Evolutionary conservation across 352 stramenopile species (phyloP).

Genomic region (Phytopythium oedochilum): DNA sequence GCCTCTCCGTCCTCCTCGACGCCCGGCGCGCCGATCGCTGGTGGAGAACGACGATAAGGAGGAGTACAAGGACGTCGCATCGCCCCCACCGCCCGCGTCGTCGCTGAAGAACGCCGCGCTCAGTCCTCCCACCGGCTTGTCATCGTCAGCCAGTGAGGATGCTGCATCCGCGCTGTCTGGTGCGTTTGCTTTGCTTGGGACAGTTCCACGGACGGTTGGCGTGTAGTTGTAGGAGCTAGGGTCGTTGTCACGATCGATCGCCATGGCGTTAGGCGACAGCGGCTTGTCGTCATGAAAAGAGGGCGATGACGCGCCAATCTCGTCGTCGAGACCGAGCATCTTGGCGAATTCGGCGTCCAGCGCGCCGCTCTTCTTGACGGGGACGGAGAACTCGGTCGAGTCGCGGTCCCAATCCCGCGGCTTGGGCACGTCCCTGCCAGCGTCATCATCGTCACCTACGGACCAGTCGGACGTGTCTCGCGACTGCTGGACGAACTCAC

Average conservation of each 20-base stretch:
- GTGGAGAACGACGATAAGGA: slow-evolving; percentile 16
- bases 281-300: neutral
- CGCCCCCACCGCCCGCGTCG: neutral
- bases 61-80: slow-evolving; percentile 10
- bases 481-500: neutral
- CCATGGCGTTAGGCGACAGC: neutral
- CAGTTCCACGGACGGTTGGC: neutral
- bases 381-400: slow-evolving; percentile 10
- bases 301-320: slow-evolving; percentile 7
- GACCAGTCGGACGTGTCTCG: slow-evolving; percentile 10
- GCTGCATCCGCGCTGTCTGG: slow-evolving; percentile 8
- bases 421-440: slow-evolving; percentile 5
- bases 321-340: slow-evolving; percentile 55
- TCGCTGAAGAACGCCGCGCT: slow-evolving; percentile 33
- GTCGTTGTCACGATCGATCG: neutral
- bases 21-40: slow-evolving; percentile 18
- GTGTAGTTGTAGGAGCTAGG: neutral
- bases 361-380: slow-evolving; percentile 14
- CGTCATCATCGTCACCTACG: slow-evolving; percentile 25
- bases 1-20: neutral
- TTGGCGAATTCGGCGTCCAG: slow-evolving; percentile 63
- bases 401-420: slow-evolving; percentile 17
- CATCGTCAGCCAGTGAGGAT: slow-evolving; percentile 12
- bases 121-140: slow-evolving; percentile 12
- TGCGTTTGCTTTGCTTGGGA: neutral